Evolutionary conservation across 1,284 basidiomycete species (phyloP).

Genomic region (Kwoniella shivajii): DNA sequence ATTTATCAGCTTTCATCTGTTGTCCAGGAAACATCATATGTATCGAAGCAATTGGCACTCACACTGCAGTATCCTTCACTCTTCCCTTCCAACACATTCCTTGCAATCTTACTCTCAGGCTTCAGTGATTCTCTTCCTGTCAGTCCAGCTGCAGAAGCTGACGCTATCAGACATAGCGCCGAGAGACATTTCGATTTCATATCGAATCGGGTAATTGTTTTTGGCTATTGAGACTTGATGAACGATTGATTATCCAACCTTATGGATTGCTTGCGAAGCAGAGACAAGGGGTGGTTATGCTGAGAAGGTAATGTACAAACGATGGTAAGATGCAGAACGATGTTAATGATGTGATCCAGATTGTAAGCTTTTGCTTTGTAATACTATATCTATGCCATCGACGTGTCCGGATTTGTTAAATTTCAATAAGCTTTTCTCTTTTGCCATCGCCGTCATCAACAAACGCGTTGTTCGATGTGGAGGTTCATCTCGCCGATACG

Average conservation of each 20-base stretch:
- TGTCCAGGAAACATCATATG: background rate
- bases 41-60: conserved; percentile 7
- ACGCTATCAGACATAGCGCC: background rate
- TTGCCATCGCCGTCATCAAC: no score
- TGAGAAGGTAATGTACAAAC: no score
- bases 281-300: no score
- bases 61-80: conserved; percentile 52
- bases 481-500: no score
- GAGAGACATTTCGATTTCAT: background rate
- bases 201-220: no score
- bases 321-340: no score
- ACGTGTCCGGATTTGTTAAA: conserved; percentile 4
- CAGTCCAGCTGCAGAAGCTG: conserved; percentile 8
- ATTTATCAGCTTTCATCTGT: background rate
- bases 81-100: conserved; percentile 54
- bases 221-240: no score
- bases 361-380: background rate
- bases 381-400: background rate
- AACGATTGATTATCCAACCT: no score
- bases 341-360: background rate
- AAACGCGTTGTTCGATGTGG: background rate
- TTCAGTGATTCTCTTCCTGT: conserved; percentile 5
- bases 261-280: no score
- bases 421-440: no score
- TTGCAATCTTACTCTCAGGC: conserved; percentile 50